Conservation (phyloP, 306 rosid genomes). For the Hippophae rhamnoides region DNA sequence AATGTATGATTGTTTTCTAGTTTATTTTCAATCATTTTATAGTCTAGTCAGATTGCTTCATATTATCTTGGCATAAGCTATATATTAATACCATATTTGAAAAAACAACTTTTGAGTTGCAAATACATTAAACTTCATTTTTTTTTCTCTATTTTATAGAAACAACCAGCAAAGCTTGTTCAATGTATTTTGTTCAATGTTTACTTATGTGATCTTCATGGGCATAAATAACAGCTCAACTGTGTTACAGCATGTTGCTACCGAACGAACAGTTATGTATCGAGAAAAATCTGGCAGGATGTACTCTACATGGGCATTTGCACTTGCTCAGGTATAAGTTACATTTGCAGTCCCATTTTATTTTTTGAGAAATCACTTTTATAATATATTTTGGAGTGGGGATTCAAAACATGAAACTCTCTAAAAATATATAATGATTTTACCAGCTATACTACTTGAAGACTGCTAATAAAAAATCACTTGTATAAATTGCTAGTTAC, state of each 20-base stretch:
- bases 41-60: too few relatives aligned
- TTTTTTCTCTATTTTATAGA: slow-evolving; percentile 11
- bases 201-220: slow-evolving; percentile 21
- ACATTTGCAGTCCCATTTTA: neutral
- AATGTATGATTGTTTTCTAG: slow-evolving; percentile 10
- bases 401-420: neutral
- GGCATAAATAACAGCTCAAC: slow-evolving; percentile 38
- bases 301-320: slow-evolving; percentile 41
- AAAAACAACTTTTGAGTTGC: too few relatives aligned
- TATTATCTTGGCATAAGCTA: too few relatives aligned
- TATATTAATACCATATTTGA: too few relatives aligned
- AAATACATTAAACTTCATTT: neutral
- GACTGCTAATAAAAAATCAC: neutral
- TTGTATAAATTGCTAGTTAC: neutral
- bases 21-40: neutral
- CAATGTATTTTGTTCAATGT: slow-evolving; percentile 40
- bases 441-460: too few relatives aligned
- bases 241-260: slow-evolving; percentile 21
- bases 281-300: slow-evolving; percentile 40
- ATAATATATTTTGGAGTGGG: neutral
- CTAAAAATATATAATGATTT: too few relatives aligned
- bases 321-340: slow-evolving; percentile 36
- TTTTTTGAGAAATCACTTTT: neutral
- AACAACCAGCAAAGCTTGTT: slow-evolving; percentile 34
- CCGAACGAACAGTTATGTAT: slow-evolving; percentile 33